Evolutionary conservation across 352 stramenopile genomes (phyloP).

Genomic region (Thraustochytrium sp.): DNA sequence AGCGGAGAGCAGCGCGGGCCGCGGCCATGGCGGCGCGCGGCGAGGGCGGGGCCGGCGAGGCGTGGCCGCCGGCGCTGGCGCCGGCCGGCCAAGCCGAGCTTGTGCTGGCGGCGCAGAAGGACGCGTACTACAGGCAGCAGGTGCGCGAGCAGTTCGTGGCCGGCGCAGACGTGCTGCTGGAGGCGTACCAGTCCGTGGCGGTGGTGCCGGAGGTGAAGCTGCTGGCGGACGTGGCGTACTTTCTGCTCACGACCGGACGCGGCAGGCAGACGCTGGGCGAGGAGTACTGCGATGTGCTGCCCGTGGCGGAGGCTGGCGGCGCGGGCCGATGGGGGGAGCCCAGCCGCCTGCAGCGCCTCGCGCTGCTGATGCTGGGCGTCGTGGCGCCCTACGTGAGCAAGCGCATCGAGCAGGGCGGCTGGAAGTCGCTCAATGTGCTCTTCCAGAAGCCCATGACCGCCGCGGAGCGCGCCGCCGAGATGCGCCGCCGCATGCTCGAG

Average conservation of each 20-base stretch:
- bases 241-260: neutral
- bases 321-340: neutral
- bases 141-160: neutral
- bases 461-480: neutral
- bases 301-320: neutral
- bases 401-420: neutral
- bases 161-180: neutral
- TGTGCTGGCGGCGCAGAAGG: slow-evolving; percentile 31
- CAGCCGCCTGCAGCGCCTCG: neutral
- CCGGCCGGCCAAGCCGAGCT: neutral
- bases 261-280: slow-evolving; percentile 37
- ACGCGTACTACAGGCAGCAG: slow-evolving; percentile 20
- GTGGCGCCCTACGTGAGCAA: slow-evolving; percentile 13
- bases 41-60: no score
- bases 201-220: slow-evolving; percentile 26
- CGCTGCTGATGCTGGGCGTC: slow-evolving; percentile 1
- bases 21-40: no score
- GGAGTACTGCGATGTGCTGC: slow-evolving; percentile 31
- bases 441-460: slow-evolving; percentile 9
- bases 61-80: neutral
- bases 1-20: no score
- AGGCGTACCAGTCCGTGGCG: neutral
- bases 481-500: slow-evolving; percentile 19
- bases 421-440: slow-evolving; percentile 24
- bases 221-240: slow-evolving; percentile 29